Percentiles rank a stretch among this genome's conserved stretches.
Evolutionary conservation across 257 asterid species (phyloP).

Genomic region (Penstemon barbatus): DNA sequence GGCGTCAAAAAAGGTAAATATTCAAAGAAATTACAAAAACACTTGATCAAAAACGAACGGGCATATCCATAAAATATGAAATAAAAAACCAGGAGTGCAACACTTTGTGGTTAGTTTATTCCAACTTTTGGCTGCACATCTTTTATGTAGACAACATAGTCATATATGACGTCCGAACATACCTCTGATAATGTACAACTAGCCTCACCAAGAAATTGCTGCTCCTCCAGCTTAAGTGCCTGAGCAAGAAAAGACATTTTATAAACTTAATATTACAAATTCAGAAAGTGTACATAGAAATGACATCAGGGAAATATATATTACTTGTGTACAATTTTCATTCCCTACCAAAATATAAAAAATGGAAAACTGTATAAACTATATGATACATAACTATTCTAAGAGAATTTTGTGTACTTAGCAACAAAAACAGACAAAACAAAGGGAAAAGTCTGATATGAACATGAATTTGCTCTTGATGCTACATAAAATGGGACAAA

Average conservation of each 20-base stretch:
- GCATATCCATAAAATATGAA: slow-evolving; percentile 11
- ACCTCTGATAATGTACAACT: slow-evolving; percentile 88
- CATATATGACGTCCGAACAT: slow-evolving; percentile 28
- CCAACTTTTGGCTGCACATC: slow-evolving; percentile 10
- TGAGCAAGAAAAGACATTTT: slow-evolving; percentile 27
- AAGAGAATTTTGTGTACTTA: slow-evolving; percentile 1
- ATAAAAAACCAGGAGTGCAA: slow-evolving; percentile 16
- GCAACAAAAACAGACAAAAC: neutral
- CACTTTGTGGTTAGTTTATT: slow-evolving; percentile 17
- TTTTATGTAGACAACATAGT: slow-evolving; percentile 15
- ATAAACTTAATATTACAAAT: neutral
- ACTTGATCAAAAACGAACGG: slow-evolving; percentile 12
- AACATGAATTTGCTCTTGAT: neutral
- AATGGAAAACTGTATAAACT: slow-evolving; percentile 21
- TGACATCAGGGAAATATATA: slow-evolving; percentile 9
- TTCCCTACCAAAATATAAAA: neutral
- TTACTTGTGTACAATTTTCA: slow-evolving; percentile 18
- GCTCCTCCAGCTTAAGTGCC: slow-evolving; percentile 84
- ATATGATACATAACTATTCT: slow-evolving; percentile 4
- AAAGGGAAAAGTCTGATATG: neutral
- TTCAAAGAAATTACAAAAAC: slow-evolving; percentile 8
- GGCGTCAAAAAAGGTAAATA: slow-evolving; percentile 25
- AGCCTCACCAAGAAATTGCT: slow-evolving; percentile 97
- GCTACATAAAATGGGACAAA: neutral
- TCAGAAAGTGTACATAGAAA: slow-evolving; percentile 19